phyloP scores from a whole-genome alignment of 306 rosid genomes.

The Delonix regia region DNA sequence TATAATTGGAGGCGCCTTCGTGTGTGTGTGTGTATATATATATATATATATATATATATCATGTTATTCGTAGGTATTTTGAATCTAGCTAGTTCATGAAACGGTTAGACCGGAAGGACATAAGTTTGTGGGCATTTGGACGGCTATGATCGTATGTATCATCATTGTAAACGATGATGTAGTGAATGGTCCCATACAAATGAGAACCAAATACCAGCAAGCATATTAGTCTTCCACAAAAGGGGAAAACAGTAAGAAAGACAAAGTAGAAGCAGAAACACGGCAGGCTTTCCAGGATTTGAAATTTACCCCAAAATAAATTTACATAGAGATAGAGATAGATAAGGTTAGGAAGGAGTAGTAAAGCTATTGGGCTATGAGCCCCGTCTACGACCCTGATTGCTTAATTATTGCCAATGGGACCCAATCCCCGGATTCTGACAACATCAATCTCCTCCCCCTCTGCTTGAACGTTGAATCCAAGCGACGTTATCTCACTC shows the following conservation, averaged over 20 bases:
- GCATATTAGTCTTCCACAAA: not conserved
- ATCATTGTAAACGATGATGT: constrained; percentile 29
- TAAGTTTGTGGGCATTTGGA: constrained; percentile 9
- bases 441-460: constrained; percentile 21
- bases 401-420: constrained; percentile 38
- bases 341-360: constrained; percentile 24
- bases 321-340: not conserved
- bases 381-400: constrained; percentile 24
- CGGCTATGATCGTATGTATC: constrained; percentile 45
- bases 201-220: constrained; percentile 3
- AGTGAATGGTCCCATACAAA: constrained; percentile 20
- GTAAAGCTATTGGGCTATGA: constrained; percentile 2
- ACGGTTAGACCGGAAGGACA: constrained; percentile 34
- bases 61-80: constrained; percentile 25
- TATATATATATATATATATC: no score
- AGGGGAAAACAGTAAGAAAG: not conserved
- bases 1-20: constrained; percentile 34
- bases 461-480: constrained; percentile 26
- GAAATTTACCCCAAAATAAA: not conserved
- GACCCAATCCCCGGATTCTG: constrained; percentile 33
- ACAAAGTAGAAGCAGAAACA: not conserved
- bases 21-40: no score
- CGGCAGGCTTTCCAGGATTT: not conserved
- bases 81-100: constrained; percentile 11
- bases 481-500: constrained; percentile 9